These are phyloP conservation scores for Aspergillus sp. DNA, from an alignment of 2,329 filamentous ascomycete genomes.

Conservation along the genomic window DNA sequence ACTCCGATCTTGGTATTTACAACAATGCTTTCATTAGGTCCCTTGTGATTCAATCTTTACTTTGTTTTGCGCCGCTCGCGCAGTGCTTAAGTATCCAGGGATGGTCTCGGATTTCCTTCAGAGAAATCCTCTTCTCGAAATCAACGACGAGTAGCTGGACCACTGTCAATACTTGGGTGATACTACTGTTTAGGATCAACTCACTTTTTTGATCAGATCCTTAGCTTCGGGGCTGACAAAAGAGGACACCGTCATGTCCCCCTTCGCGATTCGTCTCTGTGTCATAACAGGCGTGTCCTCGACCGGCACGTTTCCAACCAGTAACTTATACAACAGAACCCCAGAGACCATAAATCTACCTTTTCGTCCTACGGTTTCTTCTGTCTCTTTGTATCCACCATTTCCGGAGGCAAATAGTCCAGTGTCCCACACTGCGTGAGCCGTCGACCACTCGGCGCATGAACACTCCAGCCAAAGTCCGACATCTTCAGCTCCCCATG, in stretches of 20 bases:
- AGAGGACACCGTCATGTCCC: constrained; percentile 1
- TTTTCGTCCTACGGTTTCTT: constrained; percentile 6
- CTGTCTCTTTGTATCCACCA: constrained; percentile 5
- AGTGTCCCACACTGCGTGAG: constrained; percentile 6
- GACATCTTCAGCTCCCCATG: constrained; percentile 10
- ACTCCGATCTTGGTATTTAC: too few relatives aligned
- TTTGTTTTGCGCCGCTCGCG: not conserved
- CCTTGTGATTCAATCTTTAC: too few relatives aligned
- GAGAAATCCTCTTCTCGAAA: not conserved
- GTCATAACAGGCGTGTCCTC: constrained; percentile 3
- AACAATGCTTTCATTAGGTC: too few relatives aligned
- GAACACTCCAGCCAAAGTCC: constrained; percentile 9
- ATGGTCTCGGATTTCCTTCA: not conserved
- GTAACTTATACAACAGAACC: constrained; percentile 6
- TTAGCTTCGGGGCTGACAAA: not conserved
- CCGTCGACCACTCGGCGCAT: constrained; percentile 7
- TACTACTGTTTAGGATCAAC: not conserved
- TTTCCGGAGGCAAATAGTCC: constrained; percentile 7
- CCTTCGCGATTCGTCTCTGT: not conserved
- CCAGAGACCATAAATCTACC: constrained; percentile 6
- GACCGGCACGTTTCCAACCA: constrained; percentile 1
- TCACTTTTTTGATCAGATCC: not conserved
- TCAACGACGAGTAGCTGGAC: not conserved
- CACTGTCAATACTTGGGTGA: not conserved
- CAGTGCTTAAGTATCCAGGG: constrained; percentile 3